Evolutionary conservation across 768 basidiomycete genomes (phyloP), one percentile per base, ranked within the genome.

Genomic region (Lactarius trivialis): DNA sequence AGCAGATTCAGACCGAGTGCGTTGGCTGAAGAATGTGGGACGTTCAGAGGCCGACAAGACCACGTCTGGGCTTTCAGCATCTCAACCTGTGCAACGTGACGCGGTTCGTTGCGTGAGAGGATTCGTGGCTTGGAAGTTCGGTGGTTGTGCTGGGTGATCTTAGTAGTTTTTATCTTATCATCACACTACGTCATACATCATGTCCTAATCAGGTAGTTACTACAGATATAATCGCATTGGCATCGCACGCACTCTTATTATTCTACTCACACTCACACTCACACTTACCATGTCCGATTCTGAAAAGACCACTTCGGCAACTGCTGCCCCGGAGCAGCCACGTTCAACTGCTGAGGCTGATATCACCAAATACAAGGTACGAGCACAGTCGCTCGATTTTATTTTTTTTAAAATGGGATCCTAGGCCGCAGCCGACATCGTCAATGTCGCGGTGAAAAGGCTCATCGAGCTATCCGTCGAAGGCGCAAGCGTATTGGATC

Each of bases 391-490:
- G 19, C 41, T 58, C 26, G 49, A 52, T 39, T 48, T 52, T 41
- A 55, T 63, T 55, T 54, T 55, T 63, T 19, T 39, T 43, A 32
- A 39, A 12, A 39, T 36, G 37, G 48, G 30, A 51, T 54, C 56
- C 57, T 70, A 96, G 90, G 80, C 85, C n/a, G 93, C 96, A 24
- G 93, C 91, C 60, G 92, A 95, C 68, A 93, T 96, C 76, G 87
- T 91, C 45, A 83, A 89, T 69, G 81, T 83, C 68, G 92, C 90
- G 61, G 83, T 89, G 72, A 91, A 91, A 77, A 89, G 88, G 78
- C 81, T 98, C 69, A 79, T 97, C 68, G 85, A 82, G 51, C 80
- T 86, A 61, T 78, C 78, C 66, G 75, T 89, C 14, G 90, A 92
- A 71, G 95, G 92, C 33, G 89, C 91, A 68, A 92, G 90, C 76